phyloP scores from a whole-genome alignment of 768 basidiomycete species.

The Epithele typhae region DNA sequence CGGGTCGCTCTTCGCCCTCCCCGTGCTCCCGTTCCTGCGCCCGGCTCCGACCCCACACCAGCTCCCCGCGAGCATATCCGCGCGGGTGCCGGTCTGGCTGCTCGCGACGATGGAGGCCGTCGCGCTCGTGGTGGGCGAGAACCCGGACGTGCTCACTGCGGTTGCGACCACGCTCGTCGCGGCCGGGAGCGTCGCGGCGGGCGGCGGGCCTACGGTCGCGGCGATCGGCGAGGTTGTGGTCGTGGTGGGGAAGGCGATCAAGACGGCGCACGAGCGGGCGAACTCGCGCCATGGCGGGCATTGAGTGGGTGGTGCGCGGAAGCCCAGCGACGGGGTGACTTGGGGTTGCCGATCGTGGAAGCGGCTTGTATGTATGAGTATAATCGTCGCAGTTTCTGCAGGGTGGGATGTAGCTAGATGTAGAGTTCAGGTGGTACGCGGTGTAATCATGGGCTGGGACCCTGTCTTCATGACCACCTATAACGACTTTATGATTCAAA shows the following conservation, averaged over 20 bases:
- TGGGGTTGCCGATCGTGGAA: too few species aligned
- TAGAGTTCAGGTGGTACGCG: too few species aligned
- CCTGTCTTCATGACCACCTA: too few species aligned
- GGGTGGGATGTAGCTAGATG: too few species aligned
- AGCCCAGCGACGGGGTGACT: too few species aligned
- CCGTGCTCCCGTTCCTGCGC: constrained; percentile 12
- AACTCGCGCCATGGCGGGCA: constrained; percentile 1
- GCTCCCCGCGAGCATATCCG: constrained; percentile 11
- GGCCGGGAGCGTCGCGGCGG: constrained; percentile 7
- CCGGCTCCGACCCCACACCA: constrained; percentile 9
- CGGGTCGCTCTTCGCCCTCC: constrained; percentile 13
- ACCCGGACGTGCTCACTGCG: constrained; percentile 12
- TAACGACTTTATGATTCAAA: too few species aligned
- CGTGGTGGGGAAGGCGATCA: constrained; percentile 9
- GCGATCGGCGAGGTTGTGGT: constrained; percentile 14
- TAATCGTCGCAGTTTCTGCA: too few species aligned
- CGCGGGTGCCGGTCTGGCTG: constrained; percentile 20
- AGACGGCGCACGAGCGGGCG: constrained; percentile 10
- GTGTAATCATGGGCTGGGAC: too few species aligned
- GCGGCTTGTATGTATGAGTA: too few species aligned
- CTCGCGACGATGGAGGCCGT: constrained; percentile 17
- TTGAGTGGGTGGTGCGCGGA: too few species aligned
- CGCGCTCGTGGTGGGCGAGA: constrained; percentile 12
- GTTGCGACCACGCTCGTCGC: constrained; percentile 12
- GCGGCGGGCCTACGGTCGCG: constrained; percentile 8